phyloP scores from a whole-genome alignment of 331 rosid species.

The Rhamnella rubrinervis region DNA sequence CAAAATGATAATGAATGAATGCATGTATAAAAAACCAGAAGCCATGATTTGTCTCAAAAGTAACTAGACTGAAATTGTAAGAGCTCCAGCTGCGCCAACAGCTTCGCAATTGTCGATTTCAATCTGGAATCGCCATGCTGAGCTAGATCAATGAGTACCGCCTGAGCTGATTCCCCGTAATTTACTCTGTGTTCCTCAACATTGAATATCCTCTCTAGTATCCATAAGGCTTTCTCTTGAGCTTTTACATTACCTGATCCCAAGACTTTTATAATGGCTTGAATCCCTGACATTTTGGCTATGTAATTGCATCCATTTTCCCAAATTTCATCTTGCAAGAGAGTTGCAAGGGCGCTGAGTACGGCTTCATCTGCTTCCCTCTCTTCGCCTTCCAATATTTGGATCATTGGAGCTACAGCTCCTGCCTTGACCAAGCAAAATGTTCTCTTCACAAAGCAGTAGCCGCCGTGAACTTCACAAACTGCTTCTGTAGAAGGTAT shows the following conservation, averaged over 20 bases:
- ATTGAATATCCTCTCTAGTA: slow-evolving; percentile 77
- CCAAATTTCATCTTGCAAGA: slow-evolving; percentile 78
- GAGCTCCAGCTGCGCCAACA: slow-evolving; percentile 74
- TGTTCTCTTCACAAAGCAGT: slow-evolving; percentile 62
- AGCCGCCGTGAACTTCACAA: slow-evolving; percentile 79
- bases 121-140: slow-evolving; percentile 69
- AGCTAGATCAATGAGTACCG: slow-evolving; percentile 81
- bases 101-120: slow-evolving; percentile 69
- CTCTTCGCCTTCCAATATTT: slow-evolving; percentile 61
- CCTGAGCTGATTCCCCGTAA: slow-evolving; percentile 74
- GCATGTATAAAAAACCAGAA: slow-evolving; percentile 2
- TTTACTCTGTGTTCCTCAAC: slow-evolving; percentile 53
- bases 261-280: slow-evolving; percentile 50
- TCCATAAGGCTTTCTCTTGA: slow-evolving; percentile 71
- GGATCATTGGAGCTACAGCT: slow-evolving; percentile 63
- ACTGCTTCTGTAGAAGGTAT: slow-evolving; percentile 52
- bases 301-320: slow-evolving; percentile 71
- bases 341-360: slow-evolving; percentile 68
- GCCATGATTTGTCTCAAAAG: slow-evolving; percentile 45
- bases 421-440: slow-evolving; percentile 82
- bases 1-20: not conserved
- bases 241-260: slow-evolving; percentile 52
- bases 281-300: slow-evolving; percentile 57
- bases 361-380: slow-evolving; percentile 74
- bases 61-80: slow-evolving; percentile 75